These are phyloP conservation scores for Chrysoporthe cubensis DNA, from an alignment of 2,329 filamentous ascomycete genomes.

Conservation along the genomic window DNA sequence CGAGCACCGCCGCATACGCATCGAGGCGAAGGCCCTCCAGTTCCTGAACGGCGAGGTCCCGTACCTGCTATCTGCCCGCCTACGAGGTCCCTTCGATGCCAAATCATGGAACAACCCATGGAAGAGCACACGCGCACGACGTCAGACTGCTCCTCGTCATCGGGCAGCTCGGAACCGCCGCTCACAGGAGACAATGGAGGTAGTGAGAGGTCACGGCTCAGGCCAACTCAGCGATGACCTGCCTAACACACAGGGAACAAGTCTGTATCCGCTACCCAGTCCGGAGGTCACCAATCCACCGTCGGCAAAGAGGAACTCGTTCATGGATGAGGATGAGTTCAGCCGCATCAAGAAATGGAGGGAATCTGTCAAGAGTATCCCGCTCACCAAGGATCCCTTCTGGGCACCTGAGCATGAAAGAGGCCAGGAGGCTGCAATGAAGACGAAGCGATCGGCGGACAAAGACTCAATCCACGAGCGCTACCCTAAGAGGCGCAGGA, in stretches of 20 bases:
- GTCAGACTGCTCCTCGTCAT: neutral
- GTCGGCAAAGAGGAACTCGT: constrained; percentile 34
- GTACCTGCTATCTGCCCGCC: constrained; percentile 60
- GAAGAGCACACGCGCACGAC: constrained; percentile 39
- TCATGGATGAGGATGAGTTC: constrained; percentile 24
- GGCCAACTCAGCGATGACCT: constrained; percentile 9
- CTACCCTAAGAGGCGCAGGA: constrained; percentile 17
- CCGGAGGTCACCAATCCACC: constrained; percentile 33
- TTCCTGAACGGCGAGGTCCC: constrained; percentile 62
- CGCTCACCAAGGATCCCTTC: constrained; percentile 22
- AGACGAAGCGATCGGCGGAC: constrained; percentile 25
- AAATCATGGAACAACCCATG: constrained; percentile 58
- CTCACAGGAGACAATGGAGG: constrained; percentile 29
- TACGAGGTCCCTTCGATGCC: constrained; percentile 65
- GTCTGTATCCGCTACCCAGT: constrained; percentile 32
- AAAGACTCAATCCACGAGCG: constrained; percentile 18
- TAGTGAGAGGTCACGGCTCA: neutral
- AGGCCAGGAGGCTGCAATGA: neutral
- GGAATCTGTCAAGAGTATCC: constrained; percentile 23
- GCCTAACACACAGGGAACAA: constrained; percentile 25
- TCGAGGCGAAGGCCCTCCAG: constrained; percentile 61
- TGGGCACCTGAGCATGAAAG: constrained; percentile 21
- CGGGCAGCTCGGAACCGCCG: constrained; percentile 30
- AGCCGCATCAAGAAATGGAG: constrained; percentile 27
- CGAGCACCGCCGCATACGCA: constrained; percentile 53